Evolutionary conservation across 202 grass and related monocot genomes (phyloP), one percentile per base, ranked within the genome.

Genomic region (Panicum hallii): DNA sequence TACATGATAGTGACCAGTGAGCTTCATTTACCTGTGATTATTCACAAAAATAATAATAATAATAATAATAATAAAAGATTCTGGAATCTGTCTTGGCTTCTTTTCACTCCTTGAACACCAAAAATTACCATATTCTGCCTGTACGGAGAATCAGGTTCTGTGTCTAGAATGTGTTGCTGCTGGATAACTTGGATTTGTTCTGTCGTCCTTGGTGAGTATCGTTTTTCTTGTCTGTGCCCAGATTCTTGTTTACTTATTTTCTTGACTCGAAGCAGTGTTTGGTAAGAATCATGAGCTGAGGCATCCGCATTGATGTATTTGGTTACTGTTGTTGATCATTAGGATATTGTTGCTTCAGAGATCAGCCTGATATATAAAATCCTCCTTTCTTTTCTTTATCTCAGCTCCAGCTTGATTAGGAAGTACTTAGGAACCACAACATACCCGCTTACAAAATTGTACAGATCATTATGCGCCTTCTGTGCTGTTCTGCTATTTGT

Each of bases 21-120:
- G 55, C 47, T 85, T 63, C 9, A 62, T 67, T 91, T 84, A 88
- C 76, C 7, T 84, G 89, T 91, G 76, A 90, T 75, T 87, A 87
- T 80, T 79, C 70, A 54, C 69, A 87, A 75, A 30, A 75, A 55
- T 83, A 83, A 87, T 44, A 46, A 57, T 26, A 78, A 75, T 38
- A 75, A 55, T 83, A 83, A 87, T 44, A 46, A 57, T 26, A 78
- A 75, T 38, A 45, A 43, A 65, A 64, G 45, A 32, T 84, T 84
- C 63, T 71, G 40, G 3, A 64, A 80, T 84, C 28, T 63, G 5
- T 60, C 62, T 69, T 84, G 23, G 28, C 53, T 80, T 62, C 20
- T 61, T 69, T 68, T 53, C 2, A 10, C 53, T 52, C 22, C 50
- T 74, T 84, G 53, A 54, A 75, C n/a, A 40, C 50, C 69, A 68